phyloP scores from a whole-genome alignment of 208 protist genomes.

The Crithidia brevicula region DNA sequence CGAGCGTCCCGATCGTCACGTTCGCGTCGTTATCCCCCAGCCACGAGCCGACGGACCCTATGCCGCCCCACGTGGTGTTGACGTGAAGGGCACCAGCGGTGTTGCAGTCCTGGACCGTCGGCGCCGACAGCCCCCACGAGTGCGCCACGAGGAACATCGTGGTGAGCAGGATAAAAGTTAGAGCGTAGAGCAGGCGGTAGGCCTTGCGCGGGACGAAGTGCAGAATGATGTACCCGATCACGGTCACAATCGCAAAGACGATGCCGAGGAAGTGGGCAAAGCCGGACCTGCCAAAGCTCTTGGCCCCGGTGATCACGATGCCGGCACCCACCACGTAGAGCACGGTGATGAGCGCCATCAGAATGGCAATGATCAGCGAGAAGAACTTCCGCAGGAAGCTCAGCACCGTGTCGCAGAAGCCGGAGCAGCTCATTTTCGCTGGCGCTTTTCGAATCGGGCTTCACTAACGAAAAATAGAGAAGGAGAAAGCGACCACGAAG shows the following conservation, averaged over 20 bases:
- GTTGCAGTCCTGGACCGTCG: conserved; percentile 67
- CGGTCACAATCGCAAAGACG: conserved; percentile 54
- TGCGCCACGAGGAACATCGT: conserved; percentile 67
- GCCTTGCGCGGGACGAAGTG: conserved; percentile 84
- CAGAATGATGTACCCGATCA: conserved; percentile 65
- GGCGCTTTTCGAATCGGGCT: not conserved
- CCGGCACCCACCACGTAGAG: conserved; percentile 70
- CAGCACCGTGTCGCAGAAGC: conserved; percentile 38
- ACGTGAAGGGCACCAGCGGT: conserved; percentile 16
- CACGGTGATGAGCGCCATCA: conserved; percentile 64
- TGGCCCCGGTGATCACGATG: conserved; percentile 48
- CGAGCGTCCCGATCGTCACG: conserved; percentile 48
- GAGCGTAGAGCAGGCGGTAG: conserved; percentile 79
- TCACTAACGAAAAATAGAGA: not conserved
- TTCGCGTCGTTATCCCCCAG: conserved; percentile 36
- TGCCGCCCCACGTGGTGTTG: conserved; percentile 31
- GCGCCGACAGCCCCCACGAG: conserved; percentile 67
- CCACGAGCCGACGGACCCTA: conserved; percentile 23
- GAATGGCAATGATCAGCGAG: conserved; percentile 71
- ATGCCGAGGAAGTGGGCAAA: conserved; percentile 84
- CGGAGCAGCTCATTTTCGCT: conserved; percentile 33
- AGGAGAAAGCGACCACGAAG: too few relatives aligned
- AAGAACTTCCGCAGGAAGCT: conserved; percentile 81
- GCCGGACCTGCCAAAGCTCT: conserved; percentile 57
- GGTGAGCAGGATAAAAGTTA: conserved; percentile 64